Percentiles rank a stretch among this genome's conserved stretches.
These are phyloP conservation scores for grape (Vitis vinifera) DNA, from an alignment of 164 flowering plant genomes.

Conservation along the genomic window ASM3070453v1 NC_081816.1:7809501-7810000, in stretches of 20 bases:
- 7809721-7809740: conserved; percentile 49
- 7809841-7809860: neutral
- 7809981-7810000: too few relatives aligned
- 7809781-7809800: conserved; percentile 50
- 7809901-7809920: neutral
- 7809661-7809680: conserved; percentile 39
- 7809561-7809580: conserved; percentile 56
- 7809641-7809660: conserved; percentile 50
- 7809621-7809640: conserved; percentile 53
- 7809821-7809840: conserved; percentile 28
- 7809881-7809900: conserved; percentile 1
- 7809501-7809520: conserved; percentile 8
- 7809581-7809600: conserved; percentile 65
- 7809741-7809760: conserved; percentile 50
- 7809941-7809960: too few relatives aligned
- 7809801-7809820: conserved; percentile 52
- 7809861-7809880: neutral
- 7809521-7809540: conserved; percentile 40
- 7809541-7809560: conserved; percentile 43
- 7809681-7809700: conserved; percentile 38
- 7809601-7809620: conserved; percentile 50
- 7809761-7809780: conserved; percentile 55
- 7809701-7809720: conserved; percentile 58
- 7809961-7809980: too few relatives aligned
- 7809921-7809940: too few relatives aligned